Evolutionary conservation across 2,329 filamentous ascomycete genomes (phyloP).

Genomic region (Aschersonia sp.): DNA sequence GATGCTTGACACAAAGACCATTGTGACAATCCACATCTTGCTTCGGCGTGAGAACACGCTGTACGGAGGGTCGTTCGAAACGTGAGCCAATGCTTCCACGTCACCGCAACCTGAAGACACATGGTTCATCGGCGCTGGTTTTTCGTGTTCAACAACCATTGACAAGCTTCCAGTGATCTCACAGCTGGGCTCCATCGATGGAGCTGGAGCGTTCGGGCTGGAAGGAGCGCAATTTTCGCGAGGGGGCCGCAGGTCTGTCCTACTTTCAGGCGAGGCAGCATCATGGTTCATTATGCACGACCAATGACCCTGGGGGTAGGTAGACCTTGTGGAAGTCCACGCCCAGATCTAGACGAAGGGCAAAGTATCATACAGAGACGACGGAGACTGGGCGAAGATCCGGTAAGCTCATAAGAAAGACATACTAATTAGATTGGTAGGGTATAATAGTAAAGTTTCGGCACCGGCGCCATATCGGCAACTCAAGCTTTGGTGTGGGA

Average conservation of each 20-base stretch:
- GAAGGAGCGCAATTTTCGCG: background rate
- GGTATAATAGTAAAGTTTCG: background rate
- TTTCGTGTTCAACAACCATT: background rate
- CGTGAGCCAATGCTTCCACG: constrained; percentile 9
- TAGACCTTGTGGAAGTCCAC: too few species aligned
- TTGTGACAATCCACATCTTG: constrained; percentile 36
- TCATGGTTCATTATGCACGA: constrained; percentile 1
- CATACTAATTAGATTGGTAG: background rate
- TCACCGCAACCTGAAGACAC: constrained; percentile 1
- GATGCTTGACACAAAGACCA: constrained; percentile 38
- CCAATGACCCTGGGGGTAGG: background rate
- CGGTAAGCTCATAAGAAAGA: background rate
- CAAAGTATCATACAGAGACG: too few species aligned
- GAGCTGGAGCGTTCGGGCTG: background rate
- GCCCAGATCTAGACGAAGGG: too few species aligned
- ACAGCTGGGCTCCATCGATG: background rate
- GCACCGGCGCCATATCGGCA: constrained; percentile 1
- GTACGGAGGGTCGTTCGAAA: constrained; percentile 11
- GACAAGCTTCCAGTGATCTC: background rate
- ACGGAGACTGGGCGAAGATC: background rate
- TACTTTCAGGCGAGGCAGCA: background rate
- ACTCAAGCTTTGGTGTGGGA: background rate
- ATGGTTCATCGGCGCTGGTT: background rate
- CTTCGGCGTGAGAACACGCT: constrained; percentile 17
- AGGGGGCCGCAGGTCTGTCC: background rate